phyloP scores from a whole-genome alignment of 129 eudicot species.

The Smallanthus sonchifolius region DNA sequence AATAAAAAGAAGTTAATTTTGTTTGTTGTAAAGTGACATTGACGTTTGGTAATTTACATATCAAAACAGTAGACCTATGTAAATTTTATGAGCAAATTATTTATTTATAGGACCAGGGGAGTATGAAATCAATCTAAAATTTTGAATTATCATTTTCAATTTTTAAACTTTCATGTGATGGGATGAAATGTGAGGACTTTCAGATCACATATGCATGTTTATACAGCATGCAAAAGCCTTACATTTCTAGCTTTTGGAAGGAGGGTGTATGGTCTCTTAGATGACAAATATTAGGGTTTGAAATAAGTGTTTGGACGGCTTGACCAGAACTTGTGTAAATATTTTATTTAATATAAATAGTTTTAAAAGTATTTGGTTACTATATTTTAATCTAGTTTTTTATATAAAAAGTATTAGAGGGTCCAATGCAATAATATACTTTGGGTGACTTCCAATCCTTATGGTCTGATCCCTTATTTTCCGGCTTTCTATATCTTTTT shows the following conservation, averaged over 20 bases:
- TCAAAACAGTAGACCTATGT: too few species aligned
- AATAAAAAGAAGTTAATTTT: too few species aligned
- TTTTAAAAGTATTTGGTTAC: too few species aligned
- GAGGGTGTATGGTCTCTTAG: background rate
- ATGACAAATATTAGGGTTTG: background rate
- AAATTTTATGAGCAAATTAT: too few species aligned
- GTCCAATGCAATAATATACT: background rate
- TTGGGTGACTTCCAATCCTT: background rate
- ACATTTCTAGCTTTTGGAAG: background rate
- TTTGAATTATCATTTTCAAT: background rate
- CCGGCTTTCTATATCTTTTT: background rate
- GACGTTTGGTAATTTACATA: too few species aligned
- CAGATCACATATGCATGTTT: constrained; percentile 1
- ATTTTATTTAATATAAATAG: too few species aligned
- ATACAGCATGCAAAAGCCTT: background rate
- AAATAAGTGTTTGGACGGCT: background rate
- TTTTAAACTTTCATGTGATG: background rate
- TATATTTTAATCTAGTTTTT: background rate
- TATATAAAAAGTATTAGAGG: background rate
- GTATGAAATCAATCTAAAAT: too few species aligned
- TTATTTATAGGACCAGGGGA: too few species aligned
- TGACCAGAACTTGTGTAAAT: background rate
- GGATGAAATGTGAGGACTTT: background rate
- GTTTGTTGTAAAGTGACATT: too few species aligned
- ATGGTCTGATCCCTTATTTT: background rate